phyloP scores from a whole-genome alignment of 352 stramenopile genomes.

The Globisporangium middletonii region DNA sequence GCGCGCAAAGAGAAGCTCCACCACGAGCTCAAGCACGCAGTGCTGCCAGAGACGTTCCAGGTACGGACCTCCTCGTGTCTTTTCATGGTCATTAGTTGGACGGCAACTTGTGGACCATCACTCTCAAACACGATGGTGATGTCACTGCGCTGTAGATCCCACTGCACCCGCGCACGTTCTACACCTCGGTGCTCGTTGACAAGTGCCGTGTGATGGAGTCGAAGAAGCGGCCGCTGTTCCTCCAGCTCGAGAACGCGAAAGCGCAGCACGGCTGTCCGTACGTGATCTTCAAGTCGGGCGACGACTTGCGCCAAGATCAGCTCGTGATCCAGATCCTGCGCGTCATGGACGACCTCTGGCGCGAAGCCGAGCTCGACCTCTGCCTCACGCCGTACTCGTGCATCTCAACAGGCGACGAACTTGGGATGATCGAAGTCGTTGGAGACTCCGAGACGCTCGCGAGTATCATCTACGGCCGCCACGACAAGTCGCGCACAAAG shows the following conservation, averaged over 20 bases:
- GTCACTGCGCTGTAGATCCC: slow-evolving; percentile 41
- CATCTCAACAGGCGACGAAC: slow-evolving; percentile 80
- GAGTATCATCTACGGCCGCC: slow-evolving; percentile 76
- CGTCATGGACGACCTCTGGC: slow-evolving; percentile 90
- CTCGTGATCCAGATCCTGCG: slow-evolving; percentile 89
- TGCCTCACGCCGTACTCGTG: slow-evolving; percentile 84
- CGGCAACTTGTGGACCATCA: not conserved
- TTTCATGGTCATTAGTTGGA: not conserved
- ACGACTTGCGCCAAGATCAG: slow-evolving; percentile 93
- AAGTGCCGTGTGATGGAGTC: slow-evolving; percentile 92
- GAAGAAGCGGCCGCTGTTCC: slow-evolving; percentile 89
- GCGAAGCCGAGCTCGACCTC: slow-evolving; percentile 77
- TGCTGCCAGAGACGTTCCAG: slow-evolving; percentile 85
- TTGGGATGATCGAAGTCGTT: slow-evolving; percentile 90
- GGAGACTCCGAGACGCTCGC: slow-evolving; percentile 83
- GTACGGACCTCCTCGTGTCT: slow-evolving; percentile 3
- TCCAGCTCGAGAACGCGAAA: slow-evolving; percentile 80
- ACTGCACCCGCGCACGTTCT: slow-evolving; percentile 80
- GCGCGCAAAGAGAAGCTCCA: slow-evolving; percentile 51
- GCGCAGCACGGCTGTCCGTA: slow-evolving; percentile 46
- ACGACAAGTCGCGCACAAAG: slow-evolving; percentile 54
- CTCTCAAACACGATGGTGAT: not conserved
- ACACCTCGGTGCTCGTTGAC: slow-evolving; percentile 62
- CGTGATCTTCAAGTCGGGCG: slow-evolving; percentile 91
- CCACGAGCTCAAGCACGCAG: slow-evolving; percentile 34